These are phyloP conservation scores for Teunomyces stri DNA, from an alignment of 805 yeast genomes.

Conservation along the genomic window DNA sequence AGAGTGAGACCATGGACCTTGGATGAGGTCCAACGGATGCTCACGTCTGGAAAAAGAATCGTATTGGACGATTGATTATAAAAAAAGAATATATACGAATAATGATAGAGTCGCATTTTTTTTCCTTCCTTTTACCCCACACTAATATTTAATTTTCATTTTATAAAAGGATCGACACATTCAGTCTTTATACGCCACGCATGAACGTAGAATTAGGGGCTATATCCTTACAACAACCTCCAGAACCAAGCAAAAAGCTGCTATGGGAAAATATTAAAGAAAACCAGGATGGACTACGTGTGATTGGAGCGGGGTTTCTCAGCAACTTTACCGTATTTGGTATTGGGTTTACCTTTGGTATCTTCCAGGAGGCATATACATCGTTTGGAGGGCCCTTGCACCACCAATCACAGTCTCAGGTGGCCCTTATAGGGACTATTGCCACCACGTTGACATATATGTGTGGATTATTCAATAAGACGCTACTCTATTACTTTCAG, in stretches of 20 bases:
- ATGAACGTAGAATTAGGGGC: neutral
- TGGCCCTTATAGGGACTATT: slow-evolving; percentile 33
- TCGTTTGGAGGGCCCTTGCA: slow-evolving; percentile 27
- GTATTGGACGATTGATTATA: slow-evolving; percentile 15
- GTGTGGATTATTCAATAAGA: slow-evolving; percentile 24
- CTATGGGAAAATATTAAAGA: neutral
- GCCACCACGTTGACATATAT: slow-evolving; percentile 29
- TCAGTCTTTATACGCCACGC: neutral
- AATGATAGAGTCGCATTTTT: slow-evolving; percentile 1
- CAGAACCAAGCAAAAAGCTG: neutral
- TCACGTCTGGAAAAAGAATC: slow-evolving; percentile 26
- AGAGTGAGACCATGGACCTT: slow-evolving; percentile 29
- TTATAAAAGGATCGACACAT: neutral
- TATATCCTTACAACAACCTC: neutral
- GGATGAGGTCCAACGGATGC: slow-evolving; percentile 33
- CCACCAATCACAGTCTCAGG: slow-evolving; percentile 18
- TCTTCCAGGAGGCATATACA: slow-evolving; percentile 34
- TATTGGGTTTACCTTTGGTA: slow-evolving; percentile 34
- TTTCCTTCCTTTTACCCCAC: neutral
- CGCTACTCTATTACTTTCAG: slow-evolving; percentile 14
- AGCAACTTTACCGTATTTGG: slow-evolving; percentile 36
- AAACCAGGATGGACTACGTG: slow-evolving; percentile 11
- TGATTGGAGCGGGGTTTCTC: slow-evolving; percentile 17
- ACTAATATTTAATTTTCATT: neutral
- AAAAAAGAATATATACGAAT: neutral